Base-by-base conservation (phyloP, 2,329 filamentous ascomycete genomes). In the Claviceps sp. region DNA sequence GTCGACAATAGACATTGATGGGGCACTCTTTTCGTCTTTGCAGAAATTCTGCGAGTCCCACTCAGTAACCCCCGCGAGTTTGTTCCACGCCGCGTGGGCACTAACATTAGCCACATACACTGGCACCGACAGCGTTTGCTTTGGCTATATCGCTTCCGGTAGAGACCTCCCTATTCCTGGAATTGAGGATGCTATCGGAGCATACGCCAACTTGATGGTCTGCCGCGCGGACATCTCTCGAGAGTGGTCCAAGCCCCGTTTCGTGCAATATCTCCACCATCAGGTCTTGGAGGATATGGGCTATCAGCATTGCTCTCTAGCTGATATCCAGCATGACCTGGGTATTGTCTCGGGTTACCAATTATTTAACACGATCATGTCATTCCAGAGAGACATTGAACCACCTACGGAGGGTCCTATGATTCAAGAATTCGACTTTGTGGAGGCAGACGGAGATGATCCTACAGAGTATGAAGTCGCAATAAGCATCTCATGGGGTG, bases 201-300 rank as follows among this genome's bases (percentile, higher is more conserved):
- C 70, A 10, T 74, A 78, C 47, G 74, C 80, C 54, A 78, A 77
- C 51, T 77, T 79, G 70, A 67, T 80, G 2, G 71, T 76, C 46
- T 77, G 71, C 53, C 69, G 72, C 5, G 64, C 77, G 4, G 59
- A 65, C 52, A 56, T 74, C 62, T 47, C 51, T 41, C 45, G 44
- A 49, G 50, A 63, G 6, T 51, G 50, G 50, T 22, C 7, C 4
- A 51, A 47, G 55, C 50, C 66, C 45, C 52, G 65, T 1, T 61
- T 77, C 10, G 54, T 47, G 8, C 44, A 51, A 30, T 48, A 48
- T 59, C 2, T 75, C 0, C 75, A 77, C 43, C 61, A 63, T 13
- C 69, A 76, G 51, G 72, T 73, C 17, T 65, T 74, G 19, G 62
- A 66, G 41, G 70, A 70, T 43, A 65, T 78, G 54, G 64, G 68